Conservation (phyloP, 768 basidiomycete genomes). For the Mycena leptocephala region DNA sequence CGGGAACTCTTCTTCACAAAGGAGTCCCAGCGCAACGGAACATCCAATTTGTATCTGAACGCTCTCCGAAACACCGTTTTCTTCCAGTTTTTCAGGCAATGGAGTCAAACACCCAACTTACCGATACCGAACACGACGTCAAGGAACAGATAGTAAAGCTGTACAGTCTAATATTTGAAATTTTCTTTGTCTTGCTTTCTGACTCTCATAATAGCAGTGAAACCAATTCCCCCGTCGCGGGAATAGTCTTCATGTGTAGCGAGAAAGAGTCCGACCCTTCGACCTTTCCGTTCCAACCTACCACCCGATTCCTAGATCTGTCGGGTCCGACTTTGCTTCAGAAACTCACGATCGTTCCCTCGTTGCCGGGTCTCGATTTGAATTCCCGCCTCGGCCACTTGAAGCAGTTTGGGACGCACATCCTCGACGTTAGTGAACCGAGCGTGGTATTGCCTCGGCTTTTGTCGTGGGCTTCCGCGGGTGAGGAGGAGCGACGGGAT, state of each 20-base stretch:
- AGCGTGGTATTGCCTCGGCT: neutral
- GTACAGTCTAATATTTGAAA: neutral
- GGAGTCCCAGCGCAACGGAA: slow-evolving; percentile 1
- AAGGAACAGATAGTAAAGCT: neutral
- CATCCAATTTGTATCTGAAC: slow-evolving; percentile 1
- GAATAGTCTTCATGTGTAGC: slow-evolving; percentile 7
- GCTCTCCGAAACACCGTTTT: neutral
- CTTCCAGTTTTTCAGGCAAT: slow-evolving; percentile 5
- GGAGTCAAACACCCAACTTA: neutral
- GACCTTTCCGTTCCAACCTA: neutral
- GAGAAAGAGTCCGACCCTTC: neutral
- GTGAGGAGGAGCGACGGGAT: neutral
- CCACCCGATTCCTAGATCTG: neutral
- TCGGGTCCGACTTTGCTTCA: neutral
- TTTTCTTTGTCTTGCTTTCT: neutral
- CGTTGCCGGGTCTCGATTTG: neutral
- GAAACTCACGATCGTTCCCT: neutral
- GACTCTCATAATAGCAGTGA: neutral
- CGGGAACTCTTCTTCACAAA: neutral
- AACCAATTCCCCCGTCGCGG: neutral
- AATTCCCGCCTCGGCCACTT: neutral
- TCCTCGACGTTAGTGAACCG: neutral
- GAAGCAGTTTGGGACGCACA: neutral
- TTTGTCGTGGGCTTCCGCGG: neutral
- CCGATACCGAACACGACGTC: slow-evolving; percentile 1